Conservation (phyloP, 1,284 basidiomycete species). For the Gomphus bonarii region DNA sequence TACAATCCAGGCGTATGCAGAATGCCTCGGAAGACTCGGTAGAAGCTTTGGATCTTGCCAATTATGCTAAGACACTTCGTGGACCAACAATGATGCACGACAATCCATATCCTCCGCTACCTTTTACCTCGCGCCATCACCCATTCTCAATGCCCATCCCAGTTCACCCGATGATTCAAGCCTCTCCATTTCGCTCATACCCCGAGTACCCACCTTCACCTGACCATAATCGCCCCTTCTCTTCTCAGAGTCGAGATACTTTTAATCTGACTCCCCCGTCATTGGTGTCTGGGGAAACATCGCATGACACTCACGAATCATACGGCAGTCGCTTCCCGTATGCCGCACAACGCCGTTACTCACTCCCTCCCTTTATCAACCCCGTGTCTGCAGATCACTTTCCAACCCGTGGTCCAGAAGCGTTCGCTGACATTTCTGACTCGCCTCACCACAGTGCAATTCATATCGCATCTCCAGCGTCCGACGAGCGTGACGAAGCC, state of each 20-base stretch:
- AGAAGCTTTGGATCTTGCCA: conserved; percentile 59
- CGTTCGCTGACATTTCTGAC: conserved; percentile 9
- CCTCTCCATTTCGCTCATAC: conserved; percentile 19
- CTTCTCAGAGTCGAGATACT: conserved; percentile 25
- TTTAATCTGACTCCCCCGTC: conserved; percentile 30
- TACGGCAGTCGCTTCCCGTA: conserved; percentile 26
- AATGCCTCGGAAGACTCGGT: conserved; percentile 54
- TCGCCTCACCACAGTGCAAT: conserved; percentile 14
- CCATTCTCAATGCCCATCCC: conserved; percentile 6
- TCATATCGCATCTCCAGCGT: conserved; percentile 10
- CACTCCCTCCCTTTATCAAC: conserved; percentile 29
- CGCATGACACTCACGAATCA: conserved; percentile 27
- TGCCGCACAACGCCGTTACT: conserved; percentile 32
- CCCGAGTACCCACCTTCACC: conserved; percentile 30
- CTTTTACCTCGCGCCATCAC: conserved; percentile 18
- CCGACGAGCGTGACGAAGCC: conserved; percentile 30
- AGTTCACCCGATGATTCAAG: neutral
- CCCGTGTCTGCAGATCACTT: conserved; percentile 15
- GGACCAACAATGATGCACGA: conserved; percentile 17
- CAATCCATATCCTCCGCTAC: conserved; percentile 19
- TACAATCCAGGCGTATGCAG: conserved; percentile 19
- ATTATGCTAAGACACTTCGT: conserved; percentile 45
- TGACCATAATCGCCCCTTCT: conserved; percentile 26
- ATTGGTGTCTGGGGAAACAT: conserved; percentile 35
- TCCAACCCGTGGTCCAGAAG: conserved; percentile 11